These are phyloP conservation scores for Lithospermum erythrorhizon DNA, from an alignment of 257 asterid genomes.

Conservation along the genomic window DNA sequence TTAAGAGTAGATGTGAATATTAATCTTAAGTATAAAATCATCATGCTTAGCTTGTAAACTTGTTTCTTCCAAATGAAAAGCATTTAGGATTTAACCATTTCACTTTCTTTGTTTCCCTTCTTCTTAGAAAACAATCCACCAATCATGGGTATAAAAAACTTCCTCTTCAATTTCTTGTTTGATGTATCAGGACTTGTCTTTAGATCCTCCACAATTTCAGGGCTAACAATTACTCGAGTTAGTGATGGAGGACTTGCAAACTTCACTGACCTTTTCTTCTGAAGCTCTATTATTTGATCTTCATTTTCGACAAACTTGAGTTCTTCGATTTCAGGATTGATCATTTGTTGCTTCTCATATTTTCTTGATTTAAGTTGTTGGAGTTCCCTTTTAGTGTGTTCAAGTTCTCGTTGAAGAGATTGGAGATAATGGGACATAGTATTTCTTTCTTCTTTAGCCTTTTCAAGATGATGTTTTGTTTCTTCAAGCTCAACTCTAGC, in stretches of 20 bases:
- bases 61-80: too few relatives aligned
- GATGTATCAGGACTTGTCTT: constrained; percentile 8
- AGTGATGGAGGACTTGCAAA: constrained; percentile 66
- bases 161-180: constrained; percentile 44
- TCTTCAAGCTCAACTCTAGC: constrained; percentile 41
- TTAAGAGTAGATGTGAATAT: not conserved
- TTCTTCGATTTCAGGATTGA: constrained; percentile 47
- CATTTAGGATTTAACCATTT: not conserved
- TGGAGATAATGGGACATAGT: constrained; percentile 42
- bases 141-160: constrained; percentile 43
- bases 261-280: constrained; percentile 68
- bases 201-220: constrained; percentile 12
- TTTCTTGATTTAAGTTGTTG: constrained; percentile 36
- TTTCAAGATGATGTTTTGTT: constrained; percentile 37
- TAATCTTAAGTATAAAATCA: not conserved
- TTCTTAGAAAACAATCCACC: constrained; percentile 47
- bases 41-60: not conserved
- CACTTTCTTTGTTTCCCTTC: constrained; percentile 20
- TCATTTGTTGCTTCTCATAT: constrained; percentile 1
- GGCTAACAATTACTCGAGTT: constrained; percentile 28
- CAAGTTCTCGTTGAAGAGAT: constrained; percentile 52
- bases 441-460: constrained; percentile 47
- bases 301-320: constrained; percentile 44
- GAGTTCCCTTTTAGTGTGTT: constrained; percentile 55
- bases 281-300: constrained; percentile 6